phyloP scores from a whole-genome alignment of 169 alveolate genomes.

The Sarcocystis neurona region DNA sequence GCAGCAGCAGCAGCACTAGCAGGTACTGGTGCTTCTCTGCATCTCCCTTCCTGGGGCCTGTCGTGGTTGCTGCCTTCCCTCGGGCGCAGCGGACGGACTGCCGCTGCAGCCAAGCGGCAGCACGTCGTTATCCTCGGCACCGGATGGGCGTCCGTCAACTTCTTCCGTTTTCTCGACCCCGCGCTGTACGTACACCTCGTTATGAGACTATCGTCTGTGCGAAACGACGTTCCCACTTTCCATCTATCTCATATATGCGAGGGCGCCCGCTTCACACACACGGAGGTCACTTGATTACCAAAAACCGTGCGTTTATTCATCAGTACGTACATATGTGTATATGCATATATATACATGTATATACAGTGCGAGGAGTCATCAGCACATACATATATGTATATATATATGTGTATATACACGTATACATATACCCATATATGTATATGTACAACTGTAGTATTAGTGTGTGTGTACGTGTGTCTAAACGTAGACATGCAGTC shows the following conservation, averaged over 20 bases:
- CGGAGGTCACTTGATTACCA: neutral
- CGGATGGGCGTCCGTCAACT: constrained; percentile 67
- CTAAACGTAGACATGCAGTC: neutral
- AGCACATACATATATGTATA: neutral
- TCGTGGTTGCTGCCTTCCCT: neutral
- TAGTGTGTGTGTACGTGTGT: neutral
- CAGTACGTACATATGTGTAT: neutral
- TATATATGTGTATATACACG: neutral
- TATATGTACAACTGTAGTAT: too few species aligned
- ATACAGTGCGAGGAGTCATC: neutral
- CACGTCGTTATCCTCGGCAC: constrained; percentile 67
- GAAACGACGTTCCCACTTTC: neutral
- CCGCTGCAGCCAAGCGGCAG: constrained; percentile 18
- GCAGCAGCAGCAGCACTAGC: constrained; percentile 40
- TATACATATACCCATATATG: neutral
- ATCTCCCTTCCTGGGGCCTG: neutral
- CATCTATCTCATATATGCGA: neutral
- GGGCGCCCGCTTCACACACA: neutral
- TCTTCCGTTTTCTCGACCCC: constrained; percentile 56
- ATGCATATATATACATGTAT: neutral
- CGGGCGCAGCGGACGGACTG: neutral
- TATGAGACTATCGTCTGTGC: neutral
- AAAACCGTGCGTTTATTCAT: neutral
- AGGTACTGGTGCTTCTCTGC: neutral
- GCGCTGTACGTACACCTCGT: constrained; percentile 20